phyloP scores from a whole-genome alignment of 1,284 basidiomycete species.

The Trichosporon asahii region DNA sequence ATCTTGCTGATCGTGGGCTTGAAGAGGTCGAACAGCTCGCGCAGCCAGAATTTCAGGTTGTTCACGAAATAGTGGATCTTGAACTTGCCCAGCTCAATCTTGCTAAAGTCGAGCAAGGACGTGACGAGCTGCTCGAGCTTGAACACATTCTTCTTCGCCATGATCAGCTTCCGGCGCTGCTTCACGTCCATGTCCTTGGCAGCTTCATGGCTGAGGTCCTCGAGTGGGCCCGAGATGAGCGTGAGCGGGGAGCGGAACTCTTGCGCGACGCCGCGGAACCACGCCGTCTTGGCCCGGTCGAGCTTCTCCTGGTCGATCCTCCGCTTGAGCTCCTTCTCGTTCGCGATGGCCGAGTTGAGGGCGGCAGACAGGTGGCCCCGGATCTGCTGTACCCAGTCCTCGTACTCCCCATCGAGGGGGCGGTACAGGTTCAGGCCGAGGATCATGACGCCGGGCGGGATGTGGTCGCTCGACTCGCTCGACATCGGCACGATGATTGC shows the following conservation, averaged over 20 bases:
- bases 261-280: constrained; percentile 50
- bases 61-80: constrained; percentile 45
- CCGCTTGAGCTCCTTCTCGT: constrained; percentile 42
- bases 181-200: constrained; percentile 16
- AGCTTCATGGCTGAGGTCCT: constrained; percentile 36
- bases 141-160: constrained; percentile 45
- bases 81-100: constrained; percentile 46
- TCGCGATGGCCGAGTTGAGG: constrained; percentile 40
- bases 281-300: constrained; percentile 48
- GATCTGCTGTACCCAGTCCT: constrained; percentile 40
- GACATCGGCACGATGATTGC: constrained; percentile 17
- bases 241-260: constrained; percentile 50
- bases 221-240: constrained; percentile 40
- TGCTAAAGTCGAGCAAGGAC: constrained; percentile 48
- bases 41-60: constrained; percentile 43
- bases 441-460: constrained; percentile 49
- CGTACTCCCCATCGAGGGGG: constrained; percentile 45
- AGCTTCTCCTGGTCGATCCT: constrained; percentile 48
- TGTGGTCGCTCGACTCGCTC: constrained; percentile 11
- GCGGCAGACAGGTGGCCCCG: constrained; percentile 40
- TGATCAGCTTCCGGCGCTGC: constrained; percentile 33
- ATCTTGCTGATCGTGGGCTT: constrained; percentile 38
- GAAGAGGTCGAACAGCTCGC: constrained; percentile 50
- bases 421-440: constrained; percentile 50
- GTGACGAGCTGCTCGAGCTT: constrained; percentile 45